These are phyloP conservation scores for Fistulinella cinereoalba DNA, from an alignment of 1,284 basidiomycete genomes.

Conservation along the genomic window DNA sequence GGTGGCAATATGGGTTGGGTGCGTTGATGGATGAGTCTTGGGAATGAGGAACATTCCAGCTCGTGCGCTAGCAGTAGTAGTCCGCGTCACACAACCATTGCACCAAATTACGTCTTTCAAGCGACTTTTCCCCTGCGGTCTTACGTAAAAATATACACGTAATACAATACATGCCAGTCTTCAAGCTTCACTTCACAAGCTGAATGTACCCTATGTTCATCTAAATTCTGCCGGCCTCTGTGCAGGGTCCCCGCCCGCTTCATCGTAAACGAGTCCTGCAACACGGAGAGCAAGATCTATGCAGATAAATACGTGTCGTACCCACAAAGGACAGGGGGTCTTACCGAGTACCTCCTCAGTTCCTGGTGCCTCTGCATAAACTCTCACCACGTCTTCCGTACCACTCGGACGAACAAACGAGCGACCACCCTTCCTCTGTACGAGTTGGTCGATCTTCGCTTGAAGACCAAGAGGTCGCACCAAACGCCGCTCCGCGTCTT, in stretches of 20 bases:
- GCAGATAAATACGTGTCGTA: slow-evolving; percentile 7
- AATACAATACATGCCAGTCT: no score
- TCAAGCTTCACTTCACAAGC: no score
- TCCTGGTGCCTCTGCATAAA: slow-evolving; percentile 90
- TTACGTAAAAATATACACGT: slow-evolving; percentile 5
- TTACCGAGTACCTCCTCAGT: slow-evolving; percentile 79
- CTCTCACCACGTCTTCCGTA: slow-evolving; percentile 97
- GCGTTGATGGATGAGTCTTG: neutral
- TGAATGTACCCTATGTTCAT: slow-evolving; percentile 34
- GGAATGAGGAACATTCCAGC: neutral
- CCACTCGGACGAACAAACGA: slow-evolving; percentile 96
- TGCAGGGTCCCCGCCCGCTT: slow-evolving; percentile 66
- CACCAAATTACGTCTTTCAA: slow-evolving; percentile 21
- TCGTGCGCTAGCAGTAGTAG: neutral
- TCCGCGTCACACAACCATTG: slow-evolving; percentile 8
- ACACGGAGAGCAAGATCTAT: slow-evolving; percentile 81
- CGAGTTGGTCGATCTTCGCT: slow-evolving; percentile 82
- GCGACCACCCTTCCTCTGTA: slow-evolving; percentile 83
- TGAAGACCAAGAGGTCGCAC: slow-evolving; percentile 82
- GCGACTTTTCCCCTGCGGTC: neutral
- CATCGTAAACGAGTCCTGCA: slow-evolving; percentile 80
- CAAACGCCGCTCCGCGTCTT: slow-evolving; percentile 91
- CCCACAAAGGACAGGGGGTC: slow-evolving; percentile 26
- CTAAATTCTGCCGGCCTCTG: slow-evolving; percentile 70
- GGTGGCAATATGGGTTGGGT: neutral